These are phyloP conservation scores for Hypoxylon intermedium DNA, from an alignment of 495 filamentous ascomycete genomes.

Conservation along the genomic window DNA sequence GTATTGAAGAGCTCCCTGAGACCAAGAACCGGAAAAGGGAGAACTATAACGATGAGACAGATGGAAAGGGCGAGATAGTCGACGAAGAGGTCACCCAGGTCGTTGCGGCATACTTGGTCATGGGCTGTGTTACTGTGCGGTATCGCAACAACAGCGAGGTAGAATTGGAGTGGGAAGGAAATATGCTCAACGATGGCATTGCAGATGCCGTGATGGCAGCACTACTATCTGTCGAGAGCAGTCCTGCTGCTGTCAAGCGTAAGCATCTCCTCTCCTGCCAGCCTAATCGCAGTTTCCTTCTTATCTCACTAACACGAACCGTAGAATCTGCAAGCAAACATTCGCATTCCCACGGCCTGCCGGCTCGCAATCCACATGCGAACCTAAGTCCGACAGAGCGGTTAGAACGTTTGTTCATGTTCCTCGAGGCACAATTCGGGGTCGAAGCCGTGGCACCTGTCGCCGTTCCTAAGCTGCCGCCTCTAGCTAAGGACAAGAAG, in stretches of 20 bases:
- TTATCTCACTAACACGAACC: constrained; percentile 32
- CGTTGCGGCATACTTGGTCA: constrained; percentile 74
- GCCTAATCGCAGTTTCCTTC: constrained; percentile 12
- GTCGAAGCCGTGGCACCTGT: constrained; percentile 76
- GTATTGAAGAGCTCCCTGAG: constrained; percentile 71
- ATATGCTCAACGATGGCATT: constrained; percentile 95
- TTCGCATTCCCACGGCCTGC: constrained; percentile 63
- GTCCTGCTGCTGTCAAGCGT: constrained; percentile 94
- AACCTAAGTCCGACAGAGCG: constrained; percentile 74
- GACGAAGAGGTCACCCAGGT: constrained; percentile 64
- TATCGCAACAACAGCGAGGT: constrained; percentile 76
- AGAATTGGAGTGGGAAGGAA: constrained; percentile 95
- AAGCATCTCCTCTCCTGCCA: constrained; percentile 42
- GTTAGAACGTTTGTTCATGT: constrained; percentile 85
- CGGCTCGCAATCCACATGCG: constrained; percentile 71
- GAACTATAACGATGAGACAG: constrained; percentile 34
- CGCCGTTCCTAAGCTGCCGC: constrained; percentile 64
- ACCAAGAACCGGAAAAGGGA: constrained; percentile 45
- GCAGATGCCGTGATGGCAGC: constrained; percentile 95
- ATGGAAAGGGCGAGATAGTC: constrained; percentile 53
- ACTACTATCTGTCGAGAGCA: constrained; percentile 86
- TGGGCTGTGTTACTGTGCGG: constrained; percentile 85
- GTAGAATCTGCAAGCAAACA: constrained; percentile 61
- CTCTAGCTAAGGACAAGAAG: constrained; percentile 45
- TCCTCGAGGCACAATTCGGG: constrained; percentile 97